Evolutionary conservation across 1,284 basidiomycete genomes (phyloP), one percentile per base, ranked within the genome.

Genomic region (Austroboletus niveus): DNA sequence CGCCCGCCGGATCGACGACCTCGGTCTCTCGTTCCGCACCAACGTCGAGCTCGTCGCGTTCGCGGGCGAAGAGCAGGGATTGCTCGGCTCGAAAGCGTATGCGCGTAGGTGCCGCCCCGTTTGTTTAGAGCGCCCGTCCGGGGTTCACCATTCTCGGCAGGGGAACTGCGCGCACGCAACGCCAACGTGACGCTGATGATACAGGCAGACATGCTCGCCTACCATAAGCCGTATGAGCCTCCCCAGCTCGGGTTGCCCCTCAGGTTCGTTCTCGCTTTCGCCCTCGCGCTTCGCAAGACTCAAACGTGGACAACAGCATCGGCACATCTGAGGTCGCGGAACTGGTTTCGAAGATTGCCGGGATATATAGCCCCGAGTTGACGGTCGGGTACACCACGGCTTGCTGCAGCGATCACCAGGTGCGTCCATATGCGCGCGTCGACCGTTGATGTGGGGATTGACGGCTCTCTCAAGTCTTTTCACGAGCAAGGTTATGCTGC

Each of bases 401-500:
- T 30, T 94, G 92, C 71, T 95, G 92, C 72, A 92, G 89, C 58
- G 92, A 94, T 62, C 91, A 94, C 67, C 85, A 87, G 75, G 84
- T 79, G 60, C 47, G 8, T 32, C 22, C 10, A 17, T 17, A 17
- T 17, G 17, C 17, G n/a, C n/a, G n/a, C 7, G 8, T 17, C 7
- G 6, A 12, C 2, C 17, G n/a, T 6, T 38, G 17, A 38, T 12
- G 15, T 34, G 32, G 32, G 17, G 9, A 34, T 8, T 17, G n/a
- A 14, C 8, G 2, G 31, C 8, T 29, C 4, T 35, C 27, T 29
- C 22, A 27, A 90, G 84, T 88, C 87, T 44, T 94, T 94, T 80
- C 80, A 88, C 56, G 72, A 85, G 48, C 83, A 85, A 62, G 92
- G 91, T 11, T 94, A 85, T 75, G 84, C 91, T 5, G 81, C 92